phyloP scores from a whole-genome alignment of 2,329 filamentous ascomycete species.

The Pseudocercospora fijiensis region DNA sequence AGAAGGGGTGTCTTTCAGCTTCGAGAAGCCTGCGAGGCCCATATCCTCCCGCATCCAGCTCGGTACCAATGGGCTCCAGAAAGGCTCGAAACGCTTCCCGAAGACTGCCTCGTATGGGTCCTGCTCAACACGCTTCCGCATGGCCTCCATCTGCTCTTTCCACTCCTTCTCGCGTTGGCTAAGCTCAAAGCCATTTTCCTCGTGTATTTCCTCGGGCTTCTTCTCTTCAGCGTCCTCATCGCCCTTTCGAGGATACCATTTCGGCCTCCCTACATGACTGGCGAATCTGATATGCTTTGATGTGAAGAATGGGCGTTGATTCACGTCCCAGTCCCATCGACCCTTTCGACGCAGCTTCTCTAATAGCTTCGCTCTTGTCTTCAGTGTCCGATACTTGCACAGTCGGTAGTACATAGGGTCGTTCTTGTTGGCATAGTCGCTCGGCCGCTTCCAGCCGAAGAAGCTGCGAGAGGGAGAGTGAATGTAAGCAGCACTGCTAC shows the following conservation, averaged over 20 bases:
- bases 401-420: constrained; percentile 37
- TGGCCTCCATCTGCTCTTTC: constrained; percentile 37
- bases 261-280: constrained; percentile 29
- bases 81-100: constrained; percentile 41
- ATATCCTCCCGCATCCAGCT: constrained; percentile 36
- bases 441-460: constrained; percentile 30
- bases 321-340: constrained; percentile 35
- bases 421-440: constrained; percentile 34
- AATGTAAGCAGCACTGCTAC: constrained; percentile 13
- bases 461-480: constrained; percentile 26
- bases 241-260: constrained; percentile 23
- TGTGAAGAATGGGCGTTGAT: constrained; percentile 30
- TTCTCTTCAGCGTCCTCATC: constrained; percentile 17
- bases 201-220: constrained; percentile 12
- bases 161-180: constrained; percentile 35
- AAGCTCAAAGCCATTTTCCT: constrained; percentile 32
- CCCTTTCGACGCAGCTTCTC: constrained; percentile 34
- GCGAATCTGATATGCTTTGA: constrained; percentile 35
- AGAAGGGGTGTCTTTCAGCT: constrained; percentile 17
- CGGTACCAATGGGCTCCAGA: constrained; percentile 36
- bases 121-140: constrained; percentile 39
- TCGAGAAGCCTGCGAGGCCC: constrained; percentile 23
- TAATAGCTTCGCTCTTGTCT: constrained; percentile 36
- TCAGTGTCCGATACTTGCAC: constrained; percentile 32
- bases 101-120: constrained; percentile 48